A percentile compares a stretch with the other conserved stretches of the same genome.
Evolutionary conservation across 495 filamentous ascomycete species (phyloP).

Genomic region (Terfezia boudieri): DNA sequence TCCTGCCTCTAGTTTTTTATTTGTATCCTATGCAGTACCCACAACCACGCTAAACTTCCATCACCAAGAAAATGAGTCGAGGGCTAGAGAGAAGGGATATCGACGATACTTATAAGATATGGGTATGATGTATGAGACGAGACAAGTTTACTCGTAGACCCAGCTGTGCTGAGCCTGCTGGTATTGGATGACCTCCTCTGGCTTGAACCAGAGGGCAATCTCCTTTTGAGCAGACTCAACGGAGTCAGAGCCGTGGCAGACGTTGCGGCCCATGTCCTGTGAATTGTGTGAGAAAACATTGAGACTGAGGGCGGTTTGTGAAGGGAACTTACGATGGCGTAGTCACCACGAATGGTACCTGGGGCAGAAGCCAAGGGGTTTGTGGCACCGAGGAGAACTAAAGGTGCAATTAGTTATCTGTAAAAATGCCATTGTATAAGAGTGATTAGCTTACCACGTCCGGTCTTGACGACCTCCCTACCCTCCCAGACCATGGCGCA

Average conservation of each 20-base stretch:
- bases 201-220: constrained; percentile 91
- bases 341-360: constrained; percentile 93
- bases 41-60: no score
- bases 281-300: background rate
- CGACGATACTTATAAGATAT: no score
- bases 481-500: constrained; percentile 99
- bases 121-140: background rate
- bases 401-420: constrained; percentile 6
- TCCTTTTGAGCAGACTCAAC: constrained; percentile 99
- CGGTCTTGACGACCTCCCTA: constrained; percentile 91
- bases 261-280: constrained; percentile 84
- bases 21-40: no score
- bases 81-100: no score
- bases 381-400: constrained; percentile 84
- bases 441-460: constrained; percentile 40
- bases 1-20: no score
- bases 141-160: constrained; percentile 66
- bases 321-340: constrained; percentile 31
- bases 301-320: no score
- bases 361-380: constrained; percentile 85
- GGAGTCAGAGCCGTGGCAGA: constrained; percentile 96
- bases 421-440: background rate
- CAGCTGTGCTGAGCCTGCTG: constrained; percentile 61
- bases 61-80: no score
- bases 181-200: constrained; percentile 58